Conservation (phyloP, 1,284 basidiomycete genomes). For the Rhodotorula sp. region DNA sequence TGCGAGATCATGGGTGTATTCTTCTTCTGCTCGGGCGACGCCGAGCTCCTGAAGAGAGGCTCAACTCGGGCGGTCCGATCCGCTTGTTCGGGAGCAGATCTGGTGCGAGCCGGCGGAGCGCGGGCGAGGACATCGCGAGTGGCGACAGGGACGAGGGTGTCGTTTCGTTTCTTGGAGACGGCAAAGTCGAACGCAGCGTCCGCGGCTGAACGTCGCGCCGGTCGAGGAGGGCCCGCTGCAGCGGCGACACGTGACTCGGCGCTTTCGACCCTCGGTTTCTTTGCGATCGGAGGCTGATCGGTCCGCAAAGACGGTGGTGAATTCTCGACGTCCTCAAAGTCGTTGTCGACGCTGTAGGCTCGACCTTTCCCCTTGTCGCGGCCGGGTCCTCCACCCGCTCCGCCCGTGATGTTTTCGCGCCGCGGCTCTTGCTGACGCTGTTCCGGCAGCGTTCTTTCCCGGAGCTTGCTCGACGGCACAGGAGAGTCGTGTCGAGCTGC, state of each 20-base stretch:
- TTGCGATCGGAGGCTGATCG: not conserved
- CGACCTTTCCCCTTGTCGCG: not conserved
- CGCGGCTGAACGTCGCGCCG: not conserved
- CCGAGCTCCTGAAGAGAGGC: not conserved
- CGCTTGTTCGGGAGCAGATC: not conserved
- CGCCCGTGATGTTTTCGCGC: not conserved
- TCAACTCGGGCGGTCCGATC: not conserved
- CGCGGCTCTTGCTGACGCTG: not conserved
- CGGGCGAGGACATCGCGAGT: not conserved
- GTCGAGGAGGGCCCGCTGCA: not conserved
- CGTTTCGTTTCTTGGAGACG: not conserved
- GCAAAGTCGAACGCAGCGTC: conserved; percentile 1
- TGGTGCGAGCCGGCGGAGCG: not conserved
- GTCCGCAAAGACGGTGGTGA: not conserved
- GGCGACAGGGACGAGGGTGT: not conserved
- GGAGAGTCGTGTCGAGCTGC: not conserved
- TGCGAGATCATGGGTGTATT: not conserved
- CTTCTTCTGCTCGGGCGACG: not conserved
- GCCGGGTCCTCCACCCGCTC: not conserved
- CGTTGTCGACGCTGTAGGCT: not conserved
- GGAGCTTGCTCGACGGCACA: not conserved
- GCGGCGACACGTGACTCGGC: not conserved
- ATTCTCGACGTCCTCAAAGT: conserved; percentile 9
- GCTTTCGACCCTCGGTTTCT: not conserved
- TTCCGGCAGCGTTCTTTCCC: not conserved